Conservation (phyloP, 2,329 filamentous ascomycete species). For the Hymenotorrendiella dingleyae region DNA sequence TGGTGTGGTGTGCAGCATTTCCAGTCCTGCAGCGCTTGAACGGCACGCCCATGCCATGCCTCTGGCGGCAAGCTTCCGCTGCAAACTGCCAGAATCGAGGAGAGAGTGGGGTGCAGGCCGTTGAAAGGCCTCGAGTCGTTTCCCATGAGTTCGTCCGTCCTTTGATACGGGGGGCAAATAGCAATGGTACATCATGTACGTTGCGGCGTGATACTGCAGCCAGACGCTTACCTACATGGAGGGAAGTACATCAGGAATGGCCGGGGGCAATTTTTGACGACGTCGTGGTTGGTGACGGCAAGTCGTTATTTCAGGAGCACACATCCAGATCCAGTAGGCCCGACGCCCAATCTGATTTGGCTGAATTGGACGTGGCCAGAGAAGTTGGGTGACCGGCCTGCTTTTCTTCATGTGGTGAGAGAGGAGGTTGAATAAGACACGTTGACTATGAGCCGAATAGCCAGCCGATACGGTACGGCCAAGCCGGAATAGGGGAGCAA, state of each 20-base stretch:
- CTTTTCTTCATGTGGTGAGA: no score
- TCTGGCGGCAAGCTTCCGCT: neutral
- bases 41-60: neutral
- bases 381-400: neutral
- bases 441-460: neutral
- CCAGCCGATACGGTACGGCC: conserved; percentile 1
- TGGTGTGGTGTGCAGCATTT: conserved; percentile 1
- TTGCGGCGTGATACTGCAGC: neutral
- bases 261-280: neutral
- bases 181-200: conserved; percentile 1
- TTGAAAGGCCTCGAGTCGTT: neutral
- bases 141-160: neutral
- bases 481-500: no score
- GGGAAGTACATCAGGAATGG: neutral
- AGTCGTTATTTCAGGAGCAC: neutral
- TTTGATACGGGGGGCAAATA: neutral
- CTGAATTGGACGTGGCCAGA: neutral
- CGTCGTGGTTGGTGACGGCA: neutral
- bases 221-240: neutral
- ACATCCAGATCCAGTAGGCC: neutral
- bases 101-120: neutral
- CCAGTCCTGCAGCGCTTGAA: neutral
- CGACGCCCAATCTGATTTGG: neutral
- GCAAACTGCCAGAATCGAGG: neutral
- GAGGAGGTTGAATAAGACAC: no score